Percentiles rank a stretch among this genome's conserved stretches.
Conservation (phyloP, 768 basidiomycete genomes). For the Lentinula sp. region DNA sequence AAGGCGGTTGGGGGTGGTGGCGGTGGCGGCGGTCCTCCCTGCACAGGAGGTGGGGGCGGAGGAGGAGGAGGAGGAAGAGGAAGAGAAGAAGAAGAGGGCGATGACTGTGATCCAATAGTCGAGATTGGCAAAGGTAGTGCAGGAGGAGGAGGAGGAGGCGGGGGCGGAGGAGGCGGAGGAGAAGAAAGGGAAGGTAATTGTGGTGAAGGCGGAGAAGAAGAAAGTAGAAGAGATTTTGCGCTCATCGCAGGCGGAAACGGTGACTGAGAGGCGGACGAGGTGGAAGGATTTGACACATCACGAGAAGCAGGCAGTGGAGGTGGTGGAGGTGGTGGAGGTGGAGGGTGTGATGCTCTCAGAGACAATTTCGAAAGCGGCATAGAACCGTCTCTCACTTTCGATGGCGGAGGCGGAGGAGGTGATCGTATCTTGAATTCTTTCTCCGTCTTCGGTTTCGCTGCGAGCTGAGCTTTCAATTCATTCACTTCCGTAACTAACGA, state of each 20-base stretch:
- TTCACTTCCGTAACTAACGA: conserved; percentile 31
- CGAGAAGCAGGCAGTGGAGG: conserved; percentile 17
- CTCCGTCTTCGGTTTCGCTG: conserved; percentile 53
- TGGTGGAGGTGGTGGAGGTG: conserved; percentile 19
- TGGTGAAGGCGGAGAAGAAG: conserved; percentile 27
- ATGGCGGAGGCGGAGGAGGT: conserved; percentile 59
- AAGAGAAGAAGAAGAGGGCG: not conserved
- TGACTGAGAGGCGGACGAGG: not conserved
- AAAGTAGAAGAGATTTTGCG: conserved; percentile 15
- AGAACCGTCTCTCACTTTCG: conserved; percentile 28
- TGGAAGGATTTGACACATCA: not conserved
- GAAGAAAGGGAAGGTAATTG: conserved; percentile 22
- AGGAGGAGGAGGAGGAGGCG: conserved; percentile 27
- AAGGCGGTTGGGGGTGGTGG: conserved; percentile 21
- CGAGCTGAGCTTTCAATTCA: conserved; percentile 43
- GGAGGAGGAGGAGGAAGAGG: conserved; percentile 25
- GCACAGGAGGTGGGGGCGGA: conserved; percentile 24
- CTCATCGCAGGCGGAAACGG: conserved; percentile 9
- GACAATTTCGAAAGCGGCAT: conserved; percentile 1
- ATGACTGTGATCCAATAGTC: not conserved
- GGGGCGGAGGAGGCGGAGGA: conserved; percentile 23
- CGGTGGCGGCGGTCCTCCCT: conserved; percentile 18
- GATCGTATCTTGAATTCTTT: conserved; percentile 66
- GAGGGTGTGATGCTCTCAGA: conserved; percentile 17
- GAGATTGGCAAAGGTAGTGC: conserved; percentile 12